Conservation (phyloP, 2,329 filamentous ascomycete species). For the Davidsoniella eucalypti region DNA sequence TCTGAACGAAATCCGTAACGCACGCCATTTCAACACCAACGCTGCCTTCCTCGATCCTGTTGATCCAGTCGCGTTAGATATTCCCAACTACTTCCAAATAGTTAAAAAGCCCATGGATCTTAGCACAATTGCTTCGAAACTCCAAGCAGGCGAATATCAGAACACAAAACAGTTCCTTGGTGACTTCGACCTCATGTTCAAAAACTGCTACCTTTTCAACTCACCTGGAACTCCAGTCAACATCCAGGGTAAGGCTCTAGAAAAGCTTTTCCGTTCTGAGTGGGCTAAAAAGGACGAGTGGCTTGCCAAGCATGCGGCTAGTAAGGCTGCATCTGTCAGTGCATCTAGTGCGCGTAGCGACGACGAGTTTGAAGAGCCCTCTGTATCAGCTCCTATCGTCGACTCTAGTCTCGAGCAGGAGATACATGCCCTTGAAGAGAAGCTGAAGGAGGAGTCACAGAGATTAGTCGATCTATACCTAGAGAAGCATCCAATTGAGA, state of each 20-base stretch:
- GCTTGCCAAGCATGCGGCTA: slow-evolving; percentile 55
- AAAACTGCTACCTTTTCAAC: slow-evolving; percentile 90
- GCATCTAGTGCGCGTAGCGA: slow-evolving; percentile 49
- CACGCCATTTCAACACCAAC: slow-evolving; percentile 51
- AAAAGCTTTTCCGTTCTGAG: slow-evolving; percentile 57
- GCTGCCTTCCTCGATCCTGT: slow-evolving; percentile 69
- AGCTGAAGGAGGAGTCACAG: slow-evolving; percentile 38
- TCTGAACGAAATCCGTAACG: slow-evolving; percentile 58
- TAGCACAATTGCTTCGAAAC: slow-evolving; percentile 60
- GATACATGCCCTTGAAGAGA: slow-evolving; percentile 36
- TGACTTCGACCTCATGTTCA: slow-evolving; percentile 68
- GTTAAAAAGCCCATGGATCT: slow-evolving; percentile 98
- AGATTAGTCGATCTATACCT: slow-evolving; percentile 40
- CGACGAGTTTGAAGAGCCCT: slow-evolving; percentile 56
- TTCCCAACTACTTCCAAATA: slow-evolving; percentile 80
- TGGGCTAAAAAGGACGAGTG: slow-evolving; percentile 70
- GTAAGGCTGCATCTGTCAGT: slow-evolving; percentile 34
- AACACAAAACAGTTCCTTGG: slow-evolving; percentile 72
- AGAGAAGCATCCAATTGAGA: slow-evolving; percentile 33
- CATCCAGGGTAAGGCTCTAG: slow-evolving; percentile 51
- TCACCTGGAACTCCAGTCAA: slow-evolving; percentile 56
- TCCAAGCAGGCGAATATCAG: slow-evolving; percentile 63
- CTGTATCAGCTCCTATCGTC: slow-evolving; percentile 22
- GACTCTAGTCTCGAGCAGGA: slow-evolving; percentile 26
- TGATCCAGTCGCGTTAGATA: slow-evolving; percentile 84